Conservation (phyloP, 192 early-diverging fungal genomes). For the Gryganskiella cystojenkinii region DNA sequence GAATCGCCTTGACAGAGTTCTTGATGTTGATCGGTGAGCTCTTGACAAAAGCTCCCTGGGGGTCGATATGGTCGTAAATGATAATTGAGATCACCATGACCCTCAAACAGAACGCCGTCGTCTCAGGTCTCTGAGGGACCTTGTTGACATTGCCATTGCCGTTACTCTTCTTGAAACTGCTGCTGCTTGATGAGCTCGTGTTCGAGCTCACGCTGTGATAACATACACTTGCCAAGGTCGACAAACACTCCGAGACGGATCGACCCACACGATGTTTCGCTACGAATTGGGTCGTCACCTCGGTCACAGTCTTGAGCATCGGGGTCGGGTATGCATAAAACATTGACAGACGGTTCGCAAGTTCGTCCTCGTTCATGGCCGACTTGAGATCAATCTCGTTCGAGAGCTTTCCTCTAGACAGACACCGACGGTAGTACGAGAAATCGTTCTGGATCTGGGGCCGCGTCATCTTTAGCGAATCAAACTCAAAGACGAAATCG, state of each 20-base stretch:
- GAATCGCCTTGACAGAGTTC: constrained; percentile 74
- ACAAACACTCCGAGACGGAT: constrained; percentile 76
- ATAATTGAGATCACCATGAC: constrained; percentile 91
- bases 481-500: constrained; percentile 91
- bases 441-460: constrained; percentile 96
- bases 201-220: constrained; percentile 71
- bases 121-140: constrained; percentile 66
- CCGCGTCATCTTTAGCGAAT: constrained; percentile 89
- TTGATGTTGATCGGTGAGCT: constrained; percentile 83
- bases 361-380: constrained; percentile 79
- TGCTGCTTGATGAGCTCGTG: no score
- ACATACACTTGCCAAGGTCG: constrained; percentile 81
- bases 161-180: no score
- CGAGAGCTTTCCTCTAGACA: constrained; percentile 78
- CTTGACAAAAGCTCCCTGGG: constrained; percentile 81
- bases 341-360: constrained; percentile 93
- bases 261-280: constrained; percentile 54
- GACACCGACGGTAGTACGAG: constrained; percentile 93
- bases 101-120: constrained; percentile 81
- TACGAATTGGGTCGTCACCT: constrained; percentile 79
- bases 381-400: constrained; percentile 69
- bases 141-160: constrained; percentile 73
- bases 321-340: constrained; percentile 97
- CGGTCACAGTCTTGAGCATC: constrained; percentile 89
- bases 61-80: constrained; percentile 90